These are phyloP conservation scores for Alternaria incomplexa DNA, from an alignment of 2,329 filamentous ascomycete species.

Conservation along the genomic window DNA sequence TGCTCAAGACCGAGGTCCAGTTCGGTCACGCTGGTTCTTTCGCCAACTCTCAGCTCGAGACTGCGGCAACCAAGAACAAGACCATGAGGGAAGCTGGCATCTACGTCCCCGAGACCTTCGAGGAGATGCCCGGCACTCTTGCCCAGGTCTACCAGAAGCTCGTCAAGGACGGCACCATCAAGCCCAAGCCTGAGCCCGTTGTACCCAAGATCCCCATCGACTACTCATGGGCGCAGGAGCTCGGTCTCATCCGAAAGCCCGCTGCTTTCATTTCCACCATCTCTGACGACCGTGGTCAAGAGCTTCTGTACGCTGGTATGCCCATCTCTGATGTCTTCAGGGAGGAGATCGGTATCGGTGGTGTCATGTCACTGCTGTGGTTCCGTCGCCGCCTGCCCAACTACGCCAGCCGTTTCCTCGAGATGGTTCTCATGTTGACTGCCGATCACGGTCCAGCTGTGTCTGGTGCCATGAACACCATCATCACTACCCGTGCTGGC, in stretches of 20 bases:
- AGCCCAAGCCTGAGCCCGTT: constrained; percentile 83
- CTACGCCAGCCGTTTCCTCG: constrained; percentile 98
- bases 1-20: constrained; percentile 99
- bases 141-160: constrained; percentile 86
- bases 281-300: constrained; percentile 98
- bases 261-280: constrained; percentile 99
- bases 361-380: constrained; percentile 99
- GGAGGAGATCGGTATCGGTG: constrained; percentile 98
- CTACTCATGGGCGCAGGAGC: constrained; percentile 99
- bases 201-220: constrained; percentile 99
- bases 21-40: constrained; percentile 99
- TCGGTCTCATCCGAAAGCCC: constrained; percentile 98
- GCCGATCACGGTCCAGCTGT: constrained; percentile 98
- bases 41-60: constrained; percentile 99
- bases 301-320: constrained; percentile 98
- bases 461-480: constrained; percentile 99
- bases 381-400: constrained; percentile 96
- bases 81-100: constrained; percentile 94
- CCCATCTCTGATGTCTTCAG: constrained; percentile 99
- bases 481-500: constrained; percentile 98
- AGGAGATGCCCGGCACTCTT: constrained; percentile 84
- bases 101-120: constrained; percentile 93
- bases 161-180: constrained; percentile 82
- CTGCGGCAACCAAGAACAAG: constrained; percentile 95
- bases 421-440: constrained; percentile 99